Conservation (phyloP, 148 eudicot species). For the Tetragonia tetragonoides region DNA sequence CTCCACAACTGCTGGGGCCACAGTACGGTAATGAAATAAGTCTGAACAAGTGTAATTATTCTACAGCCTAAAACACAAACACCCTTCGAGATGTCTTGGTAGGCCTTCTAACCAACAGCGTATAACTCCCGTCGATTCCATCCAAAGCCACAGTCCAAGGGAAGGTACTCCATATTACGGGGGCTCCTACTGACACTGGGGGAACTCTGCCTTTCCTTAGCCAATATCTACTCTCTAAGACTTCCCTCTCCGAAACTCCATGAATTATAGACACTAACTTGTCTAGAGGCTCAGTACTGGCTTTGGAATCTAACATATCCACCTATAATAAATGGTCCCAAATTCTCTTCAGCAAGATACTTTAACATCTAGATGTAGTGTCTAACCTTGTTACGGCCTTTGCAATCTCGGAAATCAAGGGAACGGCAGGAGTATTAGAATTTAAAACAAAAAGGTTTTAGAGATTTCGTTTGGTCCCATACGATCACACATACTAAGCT, state of each 20-base stretch:
- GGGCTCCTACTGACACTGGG: not conserved
- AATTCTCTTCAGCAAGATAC: not conserved
- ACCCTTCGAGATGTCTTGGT: not conserved
- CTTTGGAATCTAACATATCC: not conserved
- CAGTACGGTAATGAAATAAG: no score
- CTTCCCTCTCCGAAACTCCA: no score
- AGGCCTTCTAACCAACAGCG: not conserved
- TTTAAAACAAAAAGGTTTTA: no score
- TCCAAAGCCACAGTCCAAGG: not conserved
- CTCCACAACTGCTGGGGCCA: no score
- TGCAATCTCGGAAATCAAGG: no score
- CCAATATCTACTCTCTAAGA: no score
- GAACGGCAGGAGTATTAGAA: no score
- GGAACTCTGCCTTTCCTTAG: not conserved
- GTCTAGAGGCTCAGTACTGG: not conserved
- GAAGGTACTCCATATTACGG: not conserved
- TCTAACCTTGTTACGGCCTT: no score
- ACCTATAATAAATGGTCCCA: not conserved
- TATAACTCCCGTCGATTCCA: not conserved
- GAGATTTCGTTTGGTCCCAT: no score
- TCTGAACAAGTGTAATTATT: not conserved
- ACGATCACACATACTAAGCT: no score
- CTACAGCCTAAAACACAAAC: not conserved
- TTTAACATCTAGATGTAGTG: no score
- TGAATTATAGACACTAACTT: not conserved